Evolutionary conservation across 176 grass and related monocot species (phyloP).

Genomic region (Cymbopogon citratus): DNA sequence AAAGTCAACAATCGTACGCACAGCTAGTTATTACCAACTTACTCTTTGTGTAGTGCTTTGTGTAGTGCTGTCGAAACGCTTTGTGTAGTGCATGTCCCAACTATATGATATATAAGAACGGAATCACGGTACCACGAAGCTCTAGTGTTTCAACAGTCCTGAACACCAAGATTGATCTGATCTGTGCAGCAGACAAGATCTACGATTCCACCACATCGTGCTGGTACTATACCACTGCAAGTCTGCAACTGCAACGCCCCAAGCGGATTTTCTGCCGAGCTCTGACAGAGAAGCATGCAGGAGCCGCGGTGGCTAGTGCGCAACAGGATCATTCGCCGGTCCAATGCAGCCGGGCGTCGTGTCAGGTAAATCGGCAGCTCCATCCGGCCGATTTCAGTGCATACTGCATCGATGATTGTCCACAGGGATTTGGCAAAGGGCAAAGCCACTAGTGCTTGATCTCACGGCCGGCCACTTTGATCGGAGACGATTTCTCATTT

Average conservation of each 20-base stretch:
- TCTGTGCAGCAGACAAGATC: conserved; percentile 1
- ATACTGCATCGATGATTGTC: background rate
- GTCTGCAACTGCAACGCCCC: background rate
- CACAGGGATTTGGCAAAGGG: too few species aligned
- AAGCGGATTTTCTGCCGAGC: background rate
- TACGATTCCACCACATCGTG: conserved; percentile 15
- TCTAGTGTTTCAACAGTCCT: background rate
- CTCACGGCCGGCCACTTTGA: background rate
- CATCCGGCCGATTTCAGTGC: too few species aligned
- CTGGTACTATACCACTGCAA: background rate
- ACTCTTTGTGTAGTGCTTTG: too few species aligned
- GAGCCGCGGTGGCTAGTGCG: too few species aligned
- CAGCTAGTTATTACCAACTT: background rate
- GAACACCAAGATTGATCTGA: background rate
- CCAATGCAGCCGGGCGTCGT: too few species aligned
- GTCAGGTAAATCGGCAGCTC: background rate
- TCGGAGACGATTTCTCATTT: background rate
- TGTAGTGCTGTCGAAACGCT: background rate
- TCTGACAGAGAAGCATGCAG: background rate
- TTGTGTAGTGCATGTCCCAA: background rate
- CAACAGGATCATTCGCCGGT: too few species aligned
- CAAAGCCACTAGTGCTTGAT: background rate
- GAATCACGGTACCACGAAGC: background rate
- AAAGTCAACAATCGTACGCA: background rate
- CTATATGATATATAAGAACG: background rate